These are phyloP conservation scores for Protostelium mycophagum DNA, from an alignment of 78 protist species.

Conservation along the genomic window DNA sequence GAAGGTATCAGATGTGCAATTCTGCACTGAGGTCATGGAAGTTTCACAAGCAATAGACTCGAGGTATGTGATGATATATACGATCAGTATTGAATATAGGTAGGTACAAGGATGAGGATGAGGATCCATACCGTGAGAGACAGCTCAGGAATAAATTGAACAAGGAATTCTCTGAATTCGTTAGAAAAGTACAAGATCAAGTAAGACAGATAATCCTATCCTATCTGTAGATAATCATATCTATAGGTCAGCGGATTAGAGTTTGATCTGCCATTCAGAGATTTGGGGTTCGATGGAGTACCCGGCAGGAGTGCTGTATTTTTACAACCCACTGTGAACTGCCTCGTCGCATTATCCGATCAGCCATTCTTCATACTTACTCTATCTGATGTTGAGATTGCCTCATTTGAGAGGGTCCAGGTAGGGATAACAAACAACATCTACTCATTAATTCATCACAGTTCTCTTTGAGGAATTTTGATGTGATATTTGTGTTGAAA, in stretches of 20 bases:
- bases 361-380: slow-evolving; percentile 83
- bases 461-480: slow-evolving; percentile 76
- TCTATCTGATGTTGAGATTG: slow-evolving; percentile 88
- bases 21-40: slow-evolving; percentile 81
- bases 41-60: slow-evolving; percentile 18
- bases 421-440: neutral
- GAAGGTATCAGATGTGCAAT: slow-evolving; percentile 87
- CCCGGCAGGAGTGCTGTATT: slow-evolving; percentile 48
- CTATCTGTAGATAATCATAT: neutral
- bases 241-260: slow-evolving; percentile 33
- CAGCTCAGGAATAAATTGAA: slow-evolving; percentile 60
- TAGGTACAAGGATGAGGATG: slow-evolving; percentile 77
- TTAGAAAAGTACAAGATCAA: slow-evolving; percentile 41
- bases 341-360: slow-evolving; percentile 75
- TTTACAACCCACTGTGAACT: slow-evolving; percentile 77
- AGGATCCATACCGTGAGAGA: slow-evolving; percentile 85
- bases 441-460: neutral
- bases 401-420: slow-evolving; percentile 86
- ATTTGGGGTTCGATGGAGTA: slow-evolving; percentile 89
- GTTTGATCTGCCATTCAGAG: slow-evolving; percentile 88
- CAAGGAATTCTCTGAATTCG: slow-evolving; percentile 57
- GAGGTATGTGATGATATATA: neutral
- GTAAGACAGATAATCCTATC: neutral
- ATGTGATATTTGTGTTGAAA: slow-evolving; percentile 86
- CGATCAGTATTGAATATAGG: slow-evolving; percentile 1